Percentiles rank a stretch among this genome's conserved stretches.
Evolutionary conservation across 148 eudicot genomes (phyloP).

Genomic region (Cornus controversa): DNA sequence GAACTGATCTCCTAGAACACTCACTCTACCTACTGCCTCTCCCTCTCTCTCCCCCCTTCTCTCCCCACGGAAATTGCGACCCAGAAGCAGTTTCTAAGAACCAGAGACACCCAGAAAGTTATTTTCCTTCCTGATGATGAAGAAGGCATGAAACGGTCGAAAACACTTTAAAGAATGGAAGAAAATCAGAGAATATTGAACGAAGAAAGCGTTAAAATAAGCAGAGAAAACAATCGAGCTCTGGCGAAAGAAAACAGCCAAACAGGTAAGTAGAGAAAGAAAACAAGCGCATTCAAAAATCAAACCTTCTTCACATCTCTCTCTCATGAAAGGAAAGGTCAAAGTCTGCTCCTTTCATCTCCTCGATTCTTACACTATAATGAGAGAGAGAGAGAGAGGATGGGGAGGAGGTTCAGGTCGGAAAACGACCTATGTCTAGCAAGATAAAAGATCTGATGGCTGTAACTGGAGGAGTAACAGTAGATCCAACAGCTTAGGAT

Average conservation of each 20-base stretch:
- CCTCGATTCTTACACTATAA: slow-evolving; percentile 11
- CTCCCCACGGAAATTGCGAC: background rate
- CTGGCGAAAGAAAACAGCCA: slow-evolving; percentile 19
- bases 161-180: slow-evolving; percentile 9
- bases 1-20: background rate
- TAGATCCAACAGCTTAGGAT: slow-evolving; percentile 22
- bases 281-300: slow-evolving; percentile 26
- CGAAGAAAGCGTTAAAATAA: background rate
- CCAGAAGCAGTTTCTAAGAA: slow-evolving; percentile 8
- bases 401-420: too few species aligned
- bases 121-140: background rate
- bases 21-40: too few species aligned
- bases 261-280: background rate
- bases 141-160: slow-evolving; percentile 36
- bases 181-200: slow-evolving; percentile 1
- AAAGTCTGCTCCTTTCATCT: background rate
- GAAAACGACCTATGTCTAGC: slow-evolving; percentile 1
- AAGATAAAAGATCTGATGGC: slow-evolving; percentile 19
- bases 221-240: slow-evolving; percentile 9
- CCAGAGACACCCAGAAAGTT: slow-evolving; percentile 15
- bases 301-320: slow-evolving; percentile 10
- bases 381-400: background rate
- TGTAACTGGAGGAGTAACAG: background rate
- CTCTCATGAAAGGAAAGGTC: slow-evolving; percentile 3
- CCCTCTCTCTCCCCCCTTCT: background rate